These are phyloP conservation scores for Yamadazyma membranifaciens DNA, from an alignment of 1,139 yeast species.

Conservation along the genomic window DNA sequence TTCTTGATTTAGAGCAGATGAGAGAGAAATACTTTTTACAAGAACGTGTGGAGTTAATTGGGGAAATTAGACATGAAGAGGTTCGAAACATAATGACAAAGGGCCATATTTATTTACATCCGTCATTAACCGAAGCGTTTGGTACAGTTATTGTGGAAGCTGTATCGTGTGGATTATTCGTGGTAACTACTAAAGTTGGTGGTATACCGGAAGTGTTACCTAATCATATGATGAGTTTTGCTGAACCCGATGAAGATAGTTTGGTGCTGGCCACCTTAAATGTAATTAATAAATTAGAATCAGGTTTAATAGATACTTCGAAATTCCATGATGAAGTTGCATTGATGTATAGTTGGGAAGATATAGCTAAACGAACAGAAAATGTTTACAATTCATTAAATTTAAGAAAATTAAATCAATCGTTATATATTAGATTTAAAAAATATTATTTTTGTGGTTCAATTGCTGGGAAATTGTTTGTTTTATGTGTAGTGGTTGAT, in stretches of 20 bases:
- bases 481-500: slow-evolving; percentile 77
- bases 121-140: slow-evolving; percentile 94
- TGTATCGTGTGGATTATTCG: slow-evolving; percentile 90
- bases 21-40: slow-evolving; percentile 83
- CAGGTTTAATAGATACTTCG: slow-evolving; percentile 65
- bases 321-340: slow-evolving; percentile 76
- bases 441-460: slow-evolving; percentile 73
- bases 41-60: slow-evolving; percentile 81
- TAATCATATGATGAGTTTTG: slow-evolving; percentile 87
- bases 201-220: slow-evolving; percentile 98
- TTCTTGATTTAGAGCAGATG: slow-evolving; percentile 92
- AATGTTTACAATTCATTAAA: slow-evolving; percentile 67
- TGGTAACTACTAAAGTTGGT: slow-evolving; percentile 95
- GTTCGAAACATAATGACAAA: slow-evolving; percentile 90
- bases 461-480: slow-evolving; percentile 83
- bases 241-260: slow-evolving; percentile 80
- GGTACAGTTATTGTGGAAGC: slow-evolving; percentile 98
- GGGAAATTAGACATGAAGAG: slow-evolving; percentile 87
- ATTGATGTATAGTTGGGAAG: slow-evolving; percentile 88
- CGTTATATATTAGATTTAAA: slow-evolving; percentile 48
- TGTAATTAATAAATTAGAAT: slow-evolving; percentile 60
- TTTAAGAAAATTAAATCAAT: slow-evolving; percentile 40
- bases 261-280: slow-evolving; percentile 64
- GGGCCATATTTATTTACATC: slow-evolving; percentile 93
- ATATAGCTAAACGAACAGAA: slow-evolving; percentile 85